A percentile compares a stretch with the other conserved stretches of the same genome.
These are phyloP conservation scores for Pichia occidentalis DNA, from an alignment of 805 yeast genomes.

Conservation along the genomic window DNA sequence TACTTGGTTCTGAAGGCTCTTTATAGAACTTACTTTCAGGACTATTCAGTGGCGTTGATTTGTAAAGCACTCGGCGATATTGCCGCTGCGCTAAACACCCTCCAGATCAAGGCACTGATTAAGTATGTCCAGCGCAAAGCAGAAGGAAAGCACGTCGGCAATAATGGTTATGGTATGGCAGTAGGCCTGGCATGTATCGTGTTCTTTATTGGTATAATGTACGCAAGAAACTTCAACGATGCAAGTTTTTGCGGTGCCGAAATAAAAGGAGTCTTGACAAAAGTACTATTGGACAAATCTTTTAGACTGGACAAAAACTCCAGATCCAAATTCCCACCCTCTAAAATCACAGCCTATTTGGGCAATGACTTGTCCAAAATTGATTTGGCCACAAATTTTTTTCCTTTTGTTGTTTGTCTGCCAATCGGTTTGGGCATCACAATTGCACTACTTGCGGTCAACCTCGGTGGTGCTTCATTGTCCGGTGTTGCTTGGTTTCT, in stretches of 20 bases:
- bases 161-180: conserved; percentile 67
- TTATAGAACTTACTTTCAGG: conserved; percentile 42
- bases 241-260: conserved; percentile 63
- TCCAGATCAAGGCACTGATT: conserved; percentile 59
- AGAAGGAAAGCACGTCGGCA: conserved; percentile 38
- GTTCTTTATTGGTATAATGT: conserved; percentile 37
- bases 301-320: conserved; percentile 54
- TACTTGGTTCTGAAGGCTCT: conserved; percentile 41
- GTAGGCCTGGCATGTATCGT: conserved; percentile 60
- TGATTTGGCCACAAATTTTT: conserved; percentile 67
- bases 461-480: conserved; percentile 67
- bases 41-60: conserved; percentile 35
- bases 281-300: conserved; percentile 63
- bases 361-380: conserved; percentile 79
- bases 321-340: conserved; percentile 53
- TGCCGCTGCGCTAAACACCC: conserved; percentile 53
- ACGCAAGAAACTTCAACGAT: conserved; percentile 59
- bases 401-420: conserved; percentile 56
- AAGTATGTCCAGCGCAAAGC: conserved; percentile 52
- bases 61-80: conserved; percentile 42
- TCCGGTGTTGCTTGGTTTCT: conserved; percentile 58
- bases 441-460: conserved; percentile 54
- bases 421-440: conserved; percentile 60
- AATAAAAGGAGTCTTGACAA: conserved; percentile 62
- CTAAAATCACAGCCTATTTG: conserved; percentile 68